phyloP scores from a whole-genome alignment of 306 rosid genomes.

The Dalbergia oliveri region DNA sequence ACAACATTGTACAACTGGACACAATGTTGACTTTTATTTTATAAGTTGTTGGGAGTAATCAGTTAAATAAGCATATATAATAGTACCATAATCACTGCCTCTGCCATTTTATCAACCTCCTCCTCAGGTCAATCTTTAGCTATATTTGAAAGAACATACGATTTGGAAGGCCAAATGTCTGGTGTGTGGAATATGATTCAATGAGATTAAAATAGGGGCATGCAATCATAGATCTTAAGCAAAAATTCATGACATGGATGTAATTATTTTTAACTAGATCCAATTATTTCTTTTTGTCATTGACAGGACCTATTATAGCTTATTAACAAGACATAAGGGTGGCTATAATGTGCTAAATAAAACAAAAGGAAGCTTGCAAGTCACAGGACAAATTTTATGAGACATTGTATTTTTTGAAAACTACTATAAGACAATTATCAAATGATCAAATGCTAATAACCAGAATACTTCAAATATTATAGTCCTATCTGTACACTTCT shows the following conservation, averaged over 20 bases:
- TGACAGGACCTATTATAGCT: no score
- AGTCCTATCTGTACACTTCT: no score
- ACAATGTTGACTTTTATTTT: conserved; percentile 19
- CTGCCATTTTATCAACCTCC: conserved; percentile 81
- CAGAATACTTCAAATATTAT: no score
- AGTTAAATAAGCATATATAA: conserved; percentile 74
- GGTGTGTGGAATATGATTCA: conserved; percentile 27
- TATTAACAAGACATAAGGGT: no score
- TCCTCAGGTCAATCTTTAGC: conserved; percentile 72
- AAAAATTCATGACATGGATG: conserved; percentile 16
- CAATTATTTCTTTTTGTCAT: no score
- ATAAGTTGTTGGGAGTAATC: not conserved
- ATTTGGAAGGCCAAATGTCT: conserved; percentile 34
- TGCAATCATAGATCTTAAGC: conserved; percentile 18
- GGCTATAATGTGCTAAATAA: no score
- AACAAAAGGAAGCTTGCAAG: no score
- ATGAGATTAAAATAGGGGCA: conserved; percentile 29
- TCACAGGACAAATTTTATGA: no score
- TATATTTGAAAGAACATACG: conserved; percentile 57
- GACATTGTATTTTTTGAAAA: no score
- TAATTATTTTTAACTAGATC: no score
- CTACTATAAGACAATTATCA: no score
- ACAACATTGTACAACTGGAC: conserved; percentile 9
- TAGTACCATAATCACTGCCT: conserved; percentile 92
- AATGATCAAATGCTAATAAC: no score